Percentiles rank a stretch among this genome's conserved stretches.
phyloP scores from a whole-genome alignment of 1,284 basidiomycete genomes.

The Heterobasidion occidentale region DNA sequence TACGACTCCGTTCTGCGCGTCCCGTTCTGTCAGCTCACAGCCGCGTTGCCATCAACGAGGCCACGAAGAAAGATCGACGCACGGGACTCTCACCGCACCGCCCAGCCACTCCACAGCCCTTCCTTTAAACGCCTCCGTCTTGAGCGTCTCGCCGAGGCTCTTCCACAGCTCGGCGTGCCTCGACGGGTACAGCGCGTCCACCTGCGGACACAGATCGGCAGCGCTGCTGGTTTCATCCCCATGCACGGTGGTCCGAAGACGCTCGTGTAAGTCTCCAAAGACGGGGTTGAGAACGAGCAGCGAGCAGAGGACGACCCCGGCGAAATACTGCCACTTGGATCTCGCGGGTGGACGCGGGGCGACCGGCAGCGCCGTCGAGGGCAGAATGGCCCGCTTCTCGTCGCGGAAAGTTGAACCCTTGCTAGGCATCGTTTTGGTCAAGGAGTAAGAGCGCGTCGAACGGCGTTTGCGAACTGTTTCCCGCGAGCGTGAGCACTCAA shows the following conservation, averaged over 20 bases:
- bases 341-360: background rate
- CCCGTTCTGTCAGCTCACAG: background rate
- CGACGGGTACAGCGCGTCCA: slow-evolving; percentile 31
- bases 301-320: slow-evolving; percentile 8
- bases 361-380: slow-evolving; percentile 6
- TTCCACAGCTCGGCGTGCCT: slow-evolving; percentile 35
- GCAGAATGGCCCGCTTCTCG: slow-evolving; percentile 9
- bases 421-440: too few species aligned
- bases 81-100: slow-evolving; percentile 38
- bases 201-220: slow-evolving; percentile 35
- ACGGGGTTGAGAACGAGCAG: background rate
- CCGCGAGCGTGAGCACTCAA: too few species aligned
- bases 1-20: slow-evolving; percentile 26
- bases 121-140: slow-evolving; percentile 34
- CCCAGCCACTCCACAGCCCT: slow-evolving; percentile 45
- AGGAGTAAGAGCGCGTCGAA: too few species aligned
- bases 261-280: background rate
- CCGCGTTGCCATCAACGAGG: background rate
- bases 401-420: too few species aligned
- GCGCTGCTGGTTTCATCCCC: background rate
- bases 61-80: slow-evolving; percentile 5
- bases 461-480: too few species aligned
- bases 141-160: slow-evolving; percentile 29
- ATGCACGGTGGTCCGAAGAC: background rate
- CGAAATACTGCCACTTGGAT: slow-evolving; percentile 1